Conservation (phyloP, 306 rosid genomes). For the Quercus berberidifolia region DNA sequence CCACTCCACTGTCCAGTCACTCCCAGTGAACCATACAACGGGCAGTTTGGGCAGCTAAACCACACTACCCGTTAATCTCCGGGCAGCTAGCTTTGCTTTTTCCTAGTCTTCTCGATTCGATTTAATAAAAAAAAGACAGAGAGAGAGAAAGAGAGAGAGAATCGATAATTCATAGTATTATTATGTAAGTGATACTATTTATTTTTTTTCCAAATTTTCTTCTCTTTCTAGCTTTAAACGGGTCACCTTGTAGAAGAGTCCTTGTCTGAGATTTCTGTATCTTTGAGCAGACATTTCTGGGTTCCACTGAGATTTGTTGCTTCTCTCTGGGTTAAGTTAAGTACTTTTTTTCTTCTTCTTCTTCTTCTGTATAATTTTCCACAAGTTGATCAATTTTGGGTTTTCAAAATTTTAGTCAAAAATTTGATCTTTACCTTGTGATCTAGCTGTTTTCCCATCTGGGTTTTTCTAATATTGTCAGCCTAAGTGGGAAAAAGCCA, state of each 20-base stretch:
- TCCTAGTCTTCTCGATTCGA: conserved; percentile 17
- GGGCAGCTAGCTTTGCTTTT: conserved; percentile 38
- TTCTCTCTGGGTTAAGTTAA: conserved; percentile 25
- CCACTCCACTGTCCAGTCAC: not conserved
- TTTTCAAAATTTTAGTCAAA: conserved; percentile 15
- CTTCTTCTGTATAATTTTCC: conserved; percentile 8
- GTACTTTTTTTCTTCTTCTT: not conserved
- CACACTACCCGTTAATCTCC: conserved; percentile 33
- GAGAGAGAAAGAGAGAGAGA: conserved; percentile 14
- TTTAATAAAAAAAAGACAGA: not conserved
- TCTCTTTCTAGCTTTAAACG: conserved; percentile 42
- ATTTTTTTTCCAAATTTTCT: conserved; percentile 14
- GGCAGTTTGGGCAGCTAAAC: conserved; percentile 32
- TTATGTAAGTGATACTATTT: not conserved
- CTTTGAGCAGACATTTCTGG: conserved; percentile 61
- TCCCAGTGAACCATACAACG: conserved; percentile 13
- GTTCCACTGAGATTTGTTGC: conserved; percentile 36
- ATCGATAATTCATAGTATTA: conserved; percentile 25
- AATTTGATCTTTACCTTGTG: conserved; percentile 39
- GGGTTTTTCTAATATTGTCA: conserved; percentile 10
- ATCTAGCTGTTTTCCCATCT: conserved; percentile 37
- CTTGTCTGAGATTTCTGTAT: conserved; percentile 56
- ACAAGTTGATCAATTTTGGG: conserved; percentile 29
- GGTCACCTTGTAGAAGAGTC: conserved; percentile 52
- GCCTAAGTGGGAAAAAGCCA: conserved; percentile 3